Evolutionary conservation across 306 rosid species (phyloP), one percentile per base, ranked within the genome.

Genomic region (Potentilla sterilis): DNA sequence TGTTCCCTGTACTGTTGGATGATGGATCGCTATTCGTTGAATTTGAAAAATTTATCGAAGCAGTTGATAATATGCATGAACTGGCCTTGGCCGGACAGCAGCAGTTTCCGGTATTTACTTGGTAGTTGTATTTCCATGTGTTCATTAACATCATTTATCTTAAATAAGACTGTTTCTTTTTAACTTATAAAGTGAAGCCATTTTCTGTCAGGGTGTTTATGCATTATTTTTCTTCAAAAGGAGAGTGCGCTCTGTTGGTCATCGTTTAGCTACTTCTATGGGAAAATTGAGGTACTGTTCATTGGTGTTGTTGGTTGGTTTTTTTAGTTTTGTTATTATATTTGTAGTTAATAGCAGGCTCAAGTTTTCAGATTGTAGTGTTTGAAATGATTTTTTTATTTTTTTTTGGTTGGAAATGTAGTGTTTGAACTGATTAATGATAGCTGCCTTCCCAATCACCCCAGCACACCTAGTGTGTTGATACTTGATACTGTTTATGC

Each of bases 181-280:
- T 68, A 57, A 69, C 77, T 77, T 62, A 77, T 38, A 35, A 14
- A 61, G 75, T 67, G 55, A 81, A 67, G 63, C 40, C 67, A 64
- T 82, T 80, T 69, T 81, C 65, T 81, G 67, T 67, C 79, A 95
- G 98, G 98, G 98, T 77, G 96, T 90, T 35, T 95, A 92, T 86
- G 97, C 95, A 54, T 86, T 95, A 62, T 89, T 95, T 68, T 95
- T 95, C 83, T 95, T 91, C 87, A 92, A 84, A 78, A 83, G 98
- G 83, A 90, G 89, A 70, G 97, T 95, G 82, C 95, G 98, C 74
- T 87, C 97, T 77, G 91, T 95, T 78, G 98, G 98, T 80, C 87
- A 92, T 81, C 97, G 97, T 63, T 85, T 95, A 78, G 97, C 97
- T 73, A 89, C 84, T 74, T 83, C 92, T 21, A 90, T 95, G 96